phyloP scores from a whole-genome alignment of 129 eudicot species.

The Arctium minus region DNA sequence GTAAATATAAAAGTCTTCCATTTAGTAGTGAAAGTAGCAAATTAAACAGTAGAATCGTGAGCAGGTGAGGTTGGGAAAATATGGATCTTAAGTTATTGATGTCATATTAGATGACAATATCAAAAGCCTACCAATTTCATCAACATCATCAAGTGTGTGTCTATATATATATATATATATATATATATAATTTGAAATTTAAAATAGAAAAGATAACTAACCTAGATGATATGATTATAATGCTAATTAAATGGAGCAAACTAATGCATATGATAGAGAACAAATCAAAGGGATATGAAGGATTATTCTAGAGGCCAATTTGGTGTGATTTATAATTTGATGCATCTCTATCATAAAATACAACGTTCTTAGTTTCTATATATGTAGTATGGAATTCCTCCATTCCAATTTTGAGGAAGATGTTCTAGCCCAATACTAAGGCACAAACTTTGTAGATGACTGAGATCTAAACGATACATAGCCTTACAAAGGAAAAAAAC shows the following conservation, averaged over 20 bases:
- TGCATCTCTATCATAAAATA: neutral
- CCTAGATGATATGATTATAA: neutral
- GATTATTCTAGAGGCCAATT: neutral
- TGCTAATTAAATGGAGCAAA: neutral
- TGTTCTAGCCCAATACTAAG: neutral
- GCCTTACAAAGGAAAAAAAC: neutral
- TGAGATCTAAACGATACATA: neutral
- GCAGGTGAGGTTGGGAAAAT: no score
- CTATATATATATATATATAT: no score
- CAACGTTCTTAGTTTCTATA: neutral
- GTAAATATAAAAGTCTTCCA: no score
- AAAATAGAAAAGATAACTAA: neutral
- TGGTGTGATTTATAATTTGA: neutral
- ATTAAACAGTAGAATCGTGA: no score
- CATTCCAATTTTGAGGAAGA: neutral
- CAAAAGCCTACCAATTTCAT: neutral
- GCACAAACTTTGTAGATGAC: neutral
- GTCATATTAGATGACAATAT: no score
- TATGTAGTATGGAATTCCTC: neutral
- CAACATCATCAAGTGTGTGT: neutral
- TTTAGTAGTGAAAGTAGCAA: no score
- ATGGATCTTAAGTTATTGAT: no score
- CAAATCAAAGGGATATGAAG: neutral
- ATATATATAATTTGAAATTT: neutral
- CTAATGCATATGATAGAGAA: neutral